A percentile compares a stretch with the other conserved stretches of the same genome.
phyloP scores from a whole-genome alignment of 164 flowering plant species.

The Brasenia schreberi region DNA sequence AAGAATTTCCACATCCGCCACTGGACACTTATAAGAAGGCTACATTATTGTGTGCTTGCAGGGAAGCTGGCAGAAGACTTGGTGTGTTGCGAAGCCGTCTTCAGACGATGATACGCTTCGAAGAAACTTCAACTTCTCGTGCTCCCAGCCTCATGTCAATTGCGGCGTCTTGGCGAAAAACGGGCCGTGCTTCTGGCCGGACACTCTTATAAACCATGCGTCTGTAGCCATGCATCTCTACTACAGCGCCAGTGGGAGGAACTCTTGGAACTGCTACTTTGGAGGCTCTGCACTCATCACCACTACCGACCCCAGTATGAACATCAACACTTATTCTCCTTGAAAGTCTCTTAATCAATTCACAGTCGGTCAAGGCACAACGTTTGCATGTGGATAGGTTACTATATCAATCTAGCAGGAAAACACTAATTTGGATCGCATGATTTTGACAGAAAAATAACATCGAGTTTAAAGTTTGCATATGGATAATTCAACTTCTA shows the following conservation, averaged over 20 bases:
- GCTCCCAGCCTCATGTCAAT: slow-evolving; percentile 37
- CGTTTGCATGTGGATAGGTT: too few relatives aligned
- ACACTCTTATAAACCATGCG: slow-evolving; percentile 61
- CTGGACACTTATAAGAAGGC: too few relatives aligned
- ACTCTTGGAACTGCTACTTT: slow-evolving; percentile 65
- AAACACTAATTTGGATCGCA: too few relatives aligned
- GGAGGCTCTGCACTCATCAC: slow-evolving; percentile 41
- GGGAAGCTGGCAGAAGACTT: slow-evolving; percentile 42
- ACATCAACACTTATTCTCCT: not conserved
- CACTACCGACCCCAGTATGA: slow-evolving; percentile 61
- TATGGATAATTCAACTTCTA: too few relatives aligned
- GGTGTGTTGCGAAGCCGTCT: slow-evolving; percentile 91
- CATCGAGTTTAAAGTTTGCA: too few relatives aligned
- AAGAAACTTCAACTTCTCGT: slow-evolving; percentile 50
- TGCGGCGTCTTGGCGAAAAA: slow-evolving; percentile 40
- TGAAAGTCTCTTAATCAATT: too few relatives aligned
- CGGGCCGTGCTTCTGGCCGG: slow-evolving; percentile 45
- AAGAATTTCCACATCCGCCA: too few relatives aligned
- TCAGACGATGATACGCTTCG: slow-evolving; percentile 29
- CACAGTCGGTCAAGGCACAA: too few relatives aligned
- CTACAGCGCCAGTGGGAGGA: slow-evolving; percentile 50
- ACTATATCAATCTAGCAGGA: too few relatives aligned
- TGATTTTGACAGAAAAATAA: too few relatives aligned
- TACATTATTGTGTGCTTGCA: too few relatives aligned
- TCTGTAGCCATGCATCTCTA: slow-evolving; percentile 84